A percentile compares a stretch with the other conserved stretches of the same genome.
Evolutionary conservation across 345 rosid genomes (phyloP).

Genomic region (Citrus hindsii): DNA sequence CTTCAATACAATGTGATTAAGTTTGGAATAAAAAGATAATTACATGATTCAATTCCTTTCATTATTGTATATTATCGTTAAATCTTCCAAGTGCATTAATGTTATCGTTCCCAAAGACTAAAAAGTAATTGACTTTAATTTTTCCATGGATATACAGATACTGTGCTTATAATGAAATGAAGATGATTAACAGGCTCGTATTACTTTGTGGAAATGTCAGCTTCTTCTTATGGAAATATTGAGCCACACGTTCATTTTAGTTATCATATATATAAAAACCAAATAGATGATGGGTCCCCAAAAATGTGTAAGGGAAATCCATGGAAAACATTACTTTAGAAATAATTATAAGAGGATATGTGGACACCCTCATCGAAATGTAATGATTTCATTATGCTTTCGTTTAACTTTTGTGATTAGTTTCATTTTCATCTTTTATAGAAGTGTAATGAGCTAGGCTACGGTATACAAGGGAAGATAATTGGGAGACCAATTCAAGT

Average conservation of each 20-base stretch:
- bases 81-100: not conserved
- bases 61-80: not conserved
- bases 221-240: not conserved
- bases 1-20: constrained; percentile 22
- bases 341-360: constrained; percentile 23
- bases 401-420: constrained; percentile 4
- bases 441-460: not conserved
- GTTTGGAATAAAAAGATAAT: constrained; percentile 12
- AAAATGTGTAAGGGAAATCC: constrained; percentile 11
- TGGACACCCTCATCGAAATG: constrained; percentile 15
- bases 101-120: not conserved
- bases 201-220: not conserved
- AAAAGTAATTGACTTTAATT: not conserved
- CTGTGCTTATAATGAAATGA: constrained; percentile 20
- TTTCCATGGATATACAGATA: constrained; percentile 10
- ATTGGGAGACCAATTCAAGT: not conserved
- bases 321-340: constrained; percentile 14
- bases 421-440: constrained; percentile 6
- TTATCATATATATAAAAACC: constrained; percentile 6
- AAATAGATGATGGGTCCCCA: constrained; percentile 10
- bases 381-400: constrained; percentile 24
- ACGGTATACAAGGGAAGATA: not conserved
- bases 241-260: constrained; percentile 31
- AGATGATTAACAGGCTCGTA: constrained; percentile 17
- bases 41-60: constrained; percentile 17